Evolutionary conservation across 805 yeast genomes (phyloP), one percentile per base, ranked within the genome.

Genomic region (Vanderwaltozyma tropicalis): DNA sequence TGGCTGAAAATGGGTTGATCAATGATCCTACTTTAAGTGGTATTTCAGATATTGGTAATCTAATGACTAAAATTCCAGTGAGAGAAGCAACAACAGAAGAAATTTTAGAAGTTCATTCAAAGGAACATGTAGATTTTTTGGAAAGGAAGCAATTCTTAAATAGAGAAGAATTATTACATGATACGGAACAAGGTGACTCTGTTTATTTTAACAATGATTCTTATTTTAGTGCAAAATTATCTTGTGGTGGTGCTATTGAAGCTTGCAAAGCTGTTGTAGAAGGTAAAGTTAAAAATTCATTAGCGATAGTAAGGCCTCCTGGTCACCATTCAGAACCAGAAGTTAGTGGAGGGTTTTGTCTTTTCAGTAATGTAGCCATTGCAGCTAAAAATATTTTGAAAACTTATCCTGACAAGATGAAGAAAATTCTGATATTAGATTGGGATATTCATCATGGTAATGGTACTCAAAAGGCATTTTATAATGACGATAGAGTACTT

Each of bases 391-490:
- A 80, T 43, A 80, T 88, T 46, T 63, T 92, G 39, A 78, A 78
- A 48, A 68, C 72, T 40, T 89, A 86, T 58, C 95, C 96, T 0
- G 96, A 88, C 50, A 72, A 84, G 16, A 94, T 88, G 5, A 69
- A 94, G 43, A 74, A 74, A 48, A 83, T 92, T 27, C 75, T 86
- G 40, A 78, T 92, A 42, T 53, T 88, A 17, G 98, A 92, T 60
- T 92, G 98, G 98, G 98, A 92, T 60, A 87, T 92, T 35, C 98
- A 92, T 62, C 98, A 92, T 59, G 98, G 98, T 18, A 92, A 92
- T 59, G 98, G 98, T 28, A 92, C 98, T 1, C 98, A 92, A 60
- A 80, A 81, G 56, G 85, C 94, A 3, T 92, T 92, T 49, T 74
- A 75, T 47, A 73, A 84, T 45, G 96, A 89, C 54, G 94, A 94